Evolutionary conservation across 148 eudicot genomes (phyloP).

Genomic region (Rhododendron henanense): DNA sequence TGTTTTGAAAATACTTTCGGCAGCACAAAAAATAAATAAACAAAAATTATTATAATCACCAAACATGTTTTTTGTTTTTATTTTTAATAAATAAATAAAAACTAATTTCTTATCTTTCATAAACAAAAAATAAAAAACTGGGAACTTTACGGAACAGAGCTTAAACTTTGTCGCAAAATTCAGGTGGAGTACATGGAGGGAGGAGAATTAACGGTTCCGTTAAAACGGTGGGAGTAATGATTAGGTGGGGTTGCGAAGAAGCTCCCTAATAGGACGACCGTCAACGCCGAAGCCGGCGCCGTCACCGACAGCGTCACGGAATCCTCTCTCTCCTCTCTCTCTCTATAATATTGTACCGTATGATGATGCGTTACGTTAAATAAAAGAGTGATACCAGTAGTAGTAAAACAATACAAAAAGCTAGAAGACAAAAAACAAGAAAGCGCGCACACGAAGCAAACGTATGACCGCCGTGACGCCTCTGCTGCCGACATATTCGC

Average conservation of each 20-base stretch:
- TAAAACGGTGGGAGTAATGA: background rate
- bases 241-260: background rate
- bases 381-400: no score
- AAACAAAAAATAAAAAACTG: no score
- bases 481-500: background rate
- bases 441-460: background rate
- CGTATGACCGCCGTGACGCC: slow-evolving; percentile 3
- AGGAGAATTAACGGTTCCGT: background rate
- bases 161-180: background rate
- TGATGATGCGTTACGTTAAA: background rate
- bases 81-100: no score
- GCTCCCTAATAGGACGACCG: slow-evolving; percentile 4
- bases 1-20: no score
- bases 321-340: background rate
- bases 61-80: no score
- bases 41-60: no score
- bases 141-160: no score
- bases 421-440: background rate
- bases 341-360: no score
- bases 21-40: no score
- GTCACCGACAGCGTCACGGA: slow-evolving; percentile 1
- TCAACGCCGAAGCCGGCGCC: slow-evolving; percentile 4
- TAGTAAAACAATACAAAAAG: background rate
- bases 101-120: no score
- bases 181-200: background rate